Evolutionary conservation across 2,329 filamentous ascomycete species (phyloP), one percentile per base, ranked within the genome.

Genomic region (Fusarium ambrosium): DNA sequence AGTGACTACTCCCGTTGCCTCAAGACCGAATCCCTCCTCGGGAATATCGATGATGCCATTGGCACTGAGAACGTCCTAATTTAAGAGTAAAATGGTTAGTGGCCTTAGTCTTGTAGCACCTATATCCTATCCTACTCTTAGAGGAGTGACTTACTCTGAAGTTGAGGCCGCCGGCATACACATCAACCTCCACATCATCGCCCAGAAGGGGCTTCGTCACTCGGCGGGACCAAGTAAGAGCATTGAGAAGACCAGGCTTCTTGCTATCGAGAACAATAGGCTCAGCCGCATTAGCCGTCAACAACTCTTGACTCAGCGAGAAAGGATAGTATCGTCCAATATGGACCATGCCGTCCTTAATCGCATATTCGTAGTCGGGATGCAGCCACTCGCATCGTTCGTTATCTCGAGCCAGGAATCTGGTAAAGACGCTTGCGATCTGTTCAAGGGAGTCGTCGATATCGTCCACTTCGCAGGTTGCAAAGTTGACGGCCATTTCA

Each of bases 51-150:
- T 68, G 27, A 80, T 77, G 14, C 82, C 80, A 37, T 81, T 74
- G 6, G 84, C 82, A 14, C 81, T 77, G 16, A 86, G 75, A 18
- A 86, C 78, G 68, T 87, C 86, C 55, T 79, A 73, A 82, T 45
- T 5, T 24, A 27, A 34, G n/a, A 22, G 36, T 11, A 55, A 14
- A 11, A 62, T 27, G 59, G n/a, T 48, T 11, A 48, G 39, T 20
- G 20, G 9, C 1, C 29, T 34, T 37, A 18, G 5, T 10, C 20
- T 3, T 53, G 41, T 10, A 6, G 3, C 7, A 22, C 16, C 0
- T 14, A 45, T 45, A 11, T 8, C 14, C 3, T 22, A 14, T 3
- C 13, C 6, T 4, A 7, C 41, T 45, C 20, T 22, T 22, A 45
- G 41, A 22, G 41, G 11, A 45, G 20, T 16, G 7, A 11, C 67